Base-by-base conservation (phyloP, 73 alveolate genomes). In the Paramecium octaurelia region DNA sequence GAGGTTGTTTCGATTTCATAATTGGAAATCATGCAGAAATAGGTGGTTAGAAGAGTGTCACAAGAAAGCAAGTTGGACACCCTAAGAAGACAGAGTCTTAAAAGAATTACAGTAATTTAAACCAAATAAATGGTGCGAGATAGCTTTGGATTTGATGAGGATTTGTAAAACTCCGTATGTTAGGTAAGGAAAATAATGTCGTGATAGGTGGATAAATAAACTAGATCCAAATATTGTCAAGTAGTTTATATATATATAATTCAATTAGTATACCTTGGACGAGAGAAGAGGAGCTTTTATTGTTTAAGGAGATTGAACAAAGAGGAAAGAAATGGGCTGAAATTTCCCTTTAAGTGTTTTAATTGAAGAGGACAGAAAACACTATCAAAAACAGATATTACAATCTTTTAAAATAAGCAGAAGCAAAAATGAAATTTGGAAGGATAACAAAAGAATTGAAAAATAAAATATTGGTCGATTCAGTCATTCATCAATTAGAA, bases 191-290 rank as follows among this genome's bases (percentile, higher is more conserved):
- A 80, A 80, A 16, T 46, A 42, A 46, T 80, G 91, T 42, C 43
- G 91, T 6, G 91, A 80, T 35, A 80, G 91, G 27, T 80, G 91
- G 91, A 58, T 80, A 24, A 80, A 80, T 80, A 80, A 80, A 80
- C 29, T 80, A 4, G 91, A 80, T 35, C 91, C 91, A 2, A 80
- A 80, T 35, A 80, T 80, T 0, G 29, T 80, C 57, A 43, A 42
- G 91, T 80, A 80, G 12, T 12, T 12, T 42, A 23, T 12, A 43
- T 14, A 3, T 12, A 11, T 12, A 43, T 44, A 27, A 27, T 27
- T 27, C 1, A 40, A 44, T 4, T 76, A 80, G 91, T 6, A 0
- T 43, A 2, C 91, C 91, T 21, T 80, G 91, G 91, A 11, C 46
- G 1, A 40, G 14, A 34, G 75, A 80, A 46, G 91, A 80, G 29